These are phyloP conservation scores for Claviceps paspali DNA, from an alignment of 2,329 filamentous ascomycete genomes.

Conservation along the genomic window DNA sequence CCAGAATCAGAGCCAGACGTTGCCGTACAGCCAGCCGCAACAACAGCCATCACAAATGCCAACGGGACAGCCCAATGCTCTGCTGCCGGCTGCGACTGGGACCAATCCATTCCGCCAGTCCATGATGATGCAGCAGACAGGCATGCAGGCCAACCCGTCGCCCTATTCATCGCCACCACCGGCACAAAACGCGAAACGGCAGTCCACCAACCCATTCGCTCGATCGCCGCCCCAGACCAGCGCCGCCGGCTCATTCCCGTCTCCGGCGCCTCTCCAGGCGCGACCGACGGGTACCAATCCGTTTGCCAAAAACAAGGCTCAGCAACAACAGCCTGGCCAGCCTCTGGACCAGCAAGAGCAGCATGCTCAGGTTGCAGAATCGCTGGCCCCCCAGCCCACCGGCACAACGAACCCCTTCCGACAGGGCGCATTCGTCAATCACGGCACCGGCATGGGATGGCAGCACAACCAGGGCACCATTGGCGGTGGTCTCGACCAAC, in stretches of 20 bases:
- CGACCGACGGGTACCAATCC: conserved; percentile 43
- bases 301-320: conserved; percentile 32
- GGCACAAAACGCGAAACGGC: conserved; percentile 32
- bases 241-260: conserved; percentile 15
- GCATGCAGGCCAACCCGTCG: conserved; percentile 15
- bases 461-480: conserved; percentile 66
- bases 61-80: conserved; percentile 24
- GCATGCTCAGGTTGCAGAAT: conserved; percentile 14
- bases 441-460: conserved; percentile 78
- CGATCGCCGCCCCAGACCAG: conserved; percentile 40
- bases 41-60: conserved; percentile 12
- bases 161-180: conserved; percentile 26
- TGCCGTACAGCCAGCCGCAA: conserved; percentile 10
- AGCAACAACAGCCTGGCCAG: conserved; percentile 12
- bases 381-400: conserved; percentile 60
- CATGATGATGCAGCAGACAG: conserved; percentile 54
- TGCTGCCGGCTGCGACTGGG: conserved; percentile 29
- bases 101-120: conserved; percentile 92
- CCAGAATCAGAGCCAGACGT: conserved; percentile 20
- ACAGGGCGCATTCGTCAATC: conserved; percentile 79
- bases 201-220: conserved; percentile 80
- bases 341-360: conserved; percentile 29
- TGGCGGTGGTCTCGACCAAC: conserved; percentile 63
- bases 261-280: conserved; percentile 26
- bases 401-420: conserved; percentile 92